These are phyloP conservation scores for Russula sp. DNA, from an alignment of 768 basidiomycete genomes.

Conservation along the genomic window DNA sequence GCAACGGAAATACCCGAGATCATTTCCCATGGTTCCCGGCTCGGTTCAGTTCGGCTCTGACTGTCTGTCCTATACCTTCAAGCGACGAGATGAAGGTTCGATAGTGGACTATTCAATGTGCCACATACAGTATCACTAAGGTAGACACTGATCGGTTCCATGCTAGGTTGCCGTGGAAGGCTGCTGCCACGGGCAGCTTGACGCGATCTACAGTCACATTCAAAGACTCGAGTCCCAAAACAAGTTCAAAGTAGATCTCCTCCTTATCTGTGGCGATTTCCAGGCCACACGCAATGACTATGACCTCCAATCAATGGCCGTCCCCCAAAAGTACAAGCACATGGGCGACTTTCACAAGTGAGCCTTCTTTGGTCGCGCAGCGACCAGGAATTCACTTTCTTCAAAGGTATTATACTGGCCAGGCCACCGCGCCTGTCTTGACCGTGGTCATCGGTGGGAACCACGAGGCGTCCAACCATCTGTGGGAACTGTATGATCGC, in stretches of 20 bases:
- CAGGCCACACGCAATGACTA: constrained; percentile 83
- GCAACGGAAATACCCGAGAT: constrained; percentile 1
- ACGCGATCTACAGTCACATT: constrained; percentile 78
- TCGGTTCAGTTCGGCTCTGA: not conserved
- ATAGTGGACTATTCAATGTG: not conserved
- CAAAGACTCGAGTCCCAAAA: constrained; percentile 57
- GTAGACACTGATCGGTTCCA: constrained; percentile 1
- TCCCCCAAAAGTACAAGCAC: constrained; percentile 81
- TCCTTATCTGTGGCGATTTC: constrained; percentile 96
- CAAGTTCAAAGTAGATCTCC: constrained; percentile 69
- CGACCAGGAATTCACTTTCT: constrained; percentile 1
- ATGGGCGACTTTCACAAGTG: constrained; percentile 85
- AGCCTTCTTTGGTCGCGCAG: not conserved
- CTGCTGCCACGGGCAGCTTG: constrained; percentile 93
- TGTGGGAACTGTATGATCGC: constrained; percentile 84
- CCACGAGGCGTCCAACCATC: constrained; percentile 94
- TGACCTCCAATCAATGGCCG: constrained; percentile 89
- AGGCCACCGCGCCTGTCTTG: constrained; percentile 57
- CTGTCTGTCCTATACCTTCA: not conserved
- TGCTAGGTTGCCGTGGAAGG: constrained; percentile 83
- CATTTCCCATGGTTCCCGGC: not conserved
- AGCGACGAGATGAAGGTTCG: constrained; percentile 18
- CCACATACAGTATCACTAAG: not conserved
- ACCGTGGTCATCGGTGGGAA: constrained; percentile 97
- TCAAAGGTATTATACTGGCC: constrained; percentile 51